These are phyloP conservation scores for Nakazawaea laoshanensis DNA, from an alignment of 805 yeast genomes.

Conservation along the genomic window DNA sequence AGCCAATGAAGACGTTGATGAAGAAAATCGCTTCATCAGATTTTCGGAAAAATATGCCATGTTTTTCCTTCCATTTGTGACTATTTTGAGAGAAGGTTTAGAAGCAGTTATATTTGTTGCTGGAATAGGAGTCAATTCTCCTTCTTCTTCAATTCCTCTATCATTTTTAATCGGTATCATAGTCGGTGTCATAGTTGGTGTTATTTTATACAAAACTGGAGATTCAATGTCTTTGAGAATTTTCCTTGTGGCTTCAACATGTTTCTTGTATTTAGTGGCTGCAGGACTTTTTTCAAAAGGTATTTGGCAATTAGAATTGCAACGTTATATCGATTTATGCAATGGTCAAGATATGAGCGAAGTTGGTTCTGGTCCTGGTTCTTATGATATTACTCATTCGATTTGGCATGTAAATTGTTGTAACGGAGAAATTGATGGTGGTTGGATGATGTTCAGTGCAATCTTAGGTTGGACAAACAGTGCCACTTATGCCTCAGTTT, in stretches of 20 bases:
- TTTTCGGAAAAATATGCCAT: constrained; percentile 69
- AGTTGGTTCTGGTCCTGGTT: constrained; percentile 41
- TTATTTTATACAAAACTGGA: constrained; percentile 31
- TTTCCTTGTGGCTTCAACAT: constrained; percentile 32
- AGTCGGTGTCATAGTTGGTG: constrained; percentile 28
- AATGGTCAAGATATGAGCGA: constrained; percentile 38
- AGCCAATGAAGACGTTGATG: neutral
- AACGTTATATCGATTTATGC: constrained; percentile 29
- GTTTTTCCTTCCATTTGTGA: constrained; percentile 82
- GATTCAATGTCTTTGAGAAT: constrained; percentile 33
- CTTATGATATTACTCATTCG: constrained; percentile 33
- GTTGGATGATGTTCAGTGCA: constrained; percentile 40
- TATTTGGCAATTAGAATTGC: constrained; percentile 37
- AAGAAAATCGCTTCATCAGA: constrained; percentile 28
- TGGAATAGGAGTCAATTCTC: constrained; percentile 60
- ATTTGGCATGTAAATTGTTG: constrained; percentile 45
- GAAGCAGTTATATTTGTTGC: constrained; percentile 91
- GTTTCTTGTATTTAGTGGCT: constrained; percentile 34
- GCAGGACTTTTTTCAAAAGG: constrained; percentile 38
- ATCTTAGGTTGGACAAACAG: constrained; percentile 84
- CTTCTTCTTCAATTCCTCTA: constrained; percentile 25
- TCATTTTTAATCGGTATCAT: constrained; percentile 25
- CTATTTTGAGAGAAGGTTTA: constrained; percentile 82
- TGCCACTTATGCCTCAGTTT: constrained; percentile 57
- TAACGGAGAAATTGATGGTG: constrained; percentile 38